Evolutionary conservation across 805 yeast species (phyloP).

Genomic region (Candida ulmi): DNA sequence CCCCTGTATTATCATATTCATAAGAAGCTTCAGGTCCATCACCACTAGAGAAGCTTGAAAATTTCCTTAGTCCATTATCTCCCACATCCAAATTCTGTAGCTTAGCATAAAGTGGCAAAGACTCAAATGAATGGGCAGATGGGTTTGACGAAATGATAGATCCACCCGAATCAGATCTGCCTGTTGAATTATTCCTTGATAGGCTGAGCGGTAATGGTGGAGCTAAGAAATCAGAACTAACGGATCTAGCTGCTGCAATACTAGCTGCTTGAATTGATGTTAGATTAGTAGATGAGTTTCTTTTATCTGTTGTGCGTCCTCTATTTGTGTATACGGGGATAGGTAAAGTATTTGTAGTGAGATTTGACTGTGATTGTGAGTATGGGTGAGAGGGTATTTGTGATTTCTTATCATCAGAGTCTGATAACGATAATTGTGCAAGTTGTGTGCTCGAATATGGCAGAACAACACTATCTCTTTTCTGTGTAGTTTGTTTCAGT

Average conservation of each 20-base stretch:
- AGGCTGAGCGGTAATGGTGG: slow-evolving; percentile 3
- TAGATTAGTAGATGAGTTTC: neutral
- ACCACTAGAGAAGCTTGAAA: neutral
- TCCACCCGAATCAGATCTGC: slow-evolving; percentile 4
- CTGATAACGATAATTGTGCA: neutral
- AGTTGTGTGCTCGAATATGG: neutral
- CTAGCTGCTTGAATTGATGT: slow-evolving; percentile 4
- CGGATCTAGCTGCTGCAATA: slow-evolving; percentile 5
- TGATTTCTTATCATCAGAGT: neutral
- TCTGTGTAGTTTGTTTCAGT: neutral
- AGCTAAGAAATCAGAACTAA: slow-evolving; percentile 1
- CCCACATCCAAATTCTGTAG: neutral
- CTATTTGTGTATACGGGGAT: neutral
- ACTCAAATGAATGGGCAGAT: slow-evolving; percentile 14
- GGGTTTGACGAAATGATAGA: slow-evolving; percentile 13
- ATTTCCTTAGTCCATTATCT: neutral
- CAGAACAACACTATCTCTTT: neutral
- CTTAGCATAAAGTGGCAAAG: slow-evolving; percentile 13
- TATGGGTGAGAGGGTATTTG: no score
- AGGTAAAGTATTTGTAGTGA: no score
- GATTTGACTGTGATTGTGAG: no score
- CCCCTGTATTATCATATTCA: no score
- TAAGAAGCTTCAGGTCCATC: no score
- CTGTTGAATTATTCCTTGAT: slow-evolving; percentile 5
- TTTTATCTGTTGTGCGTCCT: neutral